phyloP scores from a whole-genome alignment of 768 basidiomycete genomes.

The Lanmaoa rubissima region DNA sequence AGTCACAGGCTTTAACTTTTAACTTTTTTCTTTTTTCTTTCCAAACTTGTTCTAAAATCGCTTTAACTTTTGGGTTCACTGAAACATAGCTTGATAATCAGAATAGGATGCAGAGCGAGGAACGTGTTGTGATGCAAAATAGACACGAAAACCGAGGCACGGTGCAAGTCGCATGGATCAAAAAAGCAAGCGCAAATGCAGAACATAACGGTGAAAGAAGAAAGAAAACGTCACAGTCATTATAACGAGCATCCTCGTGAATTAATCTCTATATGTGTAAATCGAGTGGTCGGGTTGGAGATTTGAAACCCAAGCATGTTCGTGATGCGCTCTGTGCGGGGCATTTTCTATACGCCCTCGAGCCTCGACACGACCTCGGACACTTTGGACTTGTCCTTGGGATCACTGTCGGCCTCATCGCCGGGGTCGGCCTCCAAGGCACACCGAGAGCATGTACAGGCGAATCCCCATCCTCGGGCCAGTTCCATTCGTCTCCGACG shows the following conservation, averaged over 20 bases:
- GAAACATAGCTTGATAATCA: neutral
- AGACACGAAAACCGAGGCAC: neutral
- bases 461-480: constrained; percentile 79
- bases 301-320: neutral
- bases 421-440: constrained; percentile 44
- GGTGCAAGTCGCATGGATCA: neutral
- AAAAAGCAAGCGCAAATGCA: neutral
- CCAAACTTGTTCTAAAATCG: neutral
- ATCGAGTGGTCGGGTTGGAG: neutral
- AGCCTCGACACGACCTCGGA: constrained; percentile 36
- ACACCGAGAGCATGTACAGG: constrained; percentile 71
- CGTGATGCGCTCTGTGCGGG: neutral
- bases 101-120: constrained; percentile 5
- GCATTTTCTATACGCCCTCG: constrained; percentile 23
- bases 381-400: constrained; percentile 52
- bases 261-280: neutral
- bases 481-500: constrained; percentile 69
- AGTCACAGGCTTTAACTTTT: too few relatives aligned
- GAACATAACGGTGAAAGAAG: neutral
- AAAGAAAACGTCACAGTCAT: neutral
- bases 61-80: neutral
- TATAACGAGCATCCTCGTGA: neutral
- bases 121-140: constrained; percentile 1
- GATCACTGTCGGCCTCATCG: constrained; percentile 32
- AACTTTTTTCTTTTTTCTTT: neutral